Percentiles rank a stretch among this genome's conserved stretches.
Evolutionary conservation across 2,329 filamentous ascomycete genomes (phyloP).

Genomic region (Ceratocystis harringtonii): DNA sequence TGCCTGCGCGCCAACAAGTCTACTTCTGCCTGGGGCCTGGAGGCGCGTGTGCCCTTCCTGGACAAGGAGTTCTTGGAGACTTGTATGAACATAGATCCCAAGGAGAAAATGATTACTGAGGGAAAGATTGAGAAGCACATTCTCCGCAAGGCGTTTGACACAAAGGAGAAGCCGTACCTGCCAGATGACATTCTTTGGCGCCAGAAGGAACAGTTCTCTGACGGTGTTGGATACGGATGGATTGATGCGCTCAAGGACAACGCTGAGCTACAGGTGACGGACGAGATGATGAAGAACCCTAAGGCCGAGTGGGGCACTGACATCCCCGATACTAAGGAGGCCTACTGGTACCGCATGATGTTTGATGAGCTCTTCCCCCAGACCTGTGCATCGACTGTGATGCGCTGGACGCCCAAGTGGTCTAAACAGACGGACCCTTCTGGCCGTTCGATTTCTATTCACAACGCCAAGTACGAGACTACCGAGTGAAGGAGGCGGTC

Average conservation of each 20-base stretch:
- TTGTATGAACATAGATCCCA: conserved; percentile 83
- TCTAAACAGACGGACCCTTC: conserved; percentile 91
- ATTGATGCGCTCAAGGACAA: conserved; percentile 95
- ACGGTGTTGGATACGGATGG: conserved; percentile 97
- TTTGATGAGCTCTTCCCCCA: conserved; percentile 97
- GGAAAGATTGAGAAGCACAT: conserved; percentile 95
- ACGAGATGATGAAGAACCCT: conserved; percentile 97
- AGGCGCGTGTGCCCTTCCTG: conserved; percentile 93
- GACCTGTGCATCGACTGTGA: conserved; percentile 79
- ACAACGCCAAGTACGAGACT: conserved; percentile 57
- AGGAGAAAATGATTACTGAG: conserved; percentile 89
- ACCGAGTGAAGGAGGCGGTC: conserved; percentile 17
- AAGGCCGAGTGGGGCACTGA: conserved; percentile 92
- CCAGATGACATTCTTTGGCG: conserved; percentile 92
- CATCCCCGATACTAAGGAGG: conserved; percentile 92
- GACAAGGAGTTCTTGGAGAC: conserved; percentile 94
- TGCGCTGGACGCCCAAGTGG: conserved; percentile 96
- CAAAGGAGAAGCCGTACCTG: conserved; percentile 83
- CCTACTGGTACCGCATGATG: conserved; percentile 97
- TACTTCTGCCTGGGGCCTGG: conserved; percentile 92
- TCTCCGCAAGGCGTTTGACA: conserved; percentile 93
- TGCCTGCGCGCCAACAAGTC: conserved; percentile 98
- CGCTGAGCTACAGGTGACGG: conserved; percentile 74
- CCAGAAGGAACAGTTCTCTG: conserved; percentile 99
- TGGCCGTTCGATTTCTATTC: conserved; percentile 66